phyloP scores from a whole-genome alignment of 495 filamentous ascomycete genomes.

The Cercophora newfieldiana region DNA sequence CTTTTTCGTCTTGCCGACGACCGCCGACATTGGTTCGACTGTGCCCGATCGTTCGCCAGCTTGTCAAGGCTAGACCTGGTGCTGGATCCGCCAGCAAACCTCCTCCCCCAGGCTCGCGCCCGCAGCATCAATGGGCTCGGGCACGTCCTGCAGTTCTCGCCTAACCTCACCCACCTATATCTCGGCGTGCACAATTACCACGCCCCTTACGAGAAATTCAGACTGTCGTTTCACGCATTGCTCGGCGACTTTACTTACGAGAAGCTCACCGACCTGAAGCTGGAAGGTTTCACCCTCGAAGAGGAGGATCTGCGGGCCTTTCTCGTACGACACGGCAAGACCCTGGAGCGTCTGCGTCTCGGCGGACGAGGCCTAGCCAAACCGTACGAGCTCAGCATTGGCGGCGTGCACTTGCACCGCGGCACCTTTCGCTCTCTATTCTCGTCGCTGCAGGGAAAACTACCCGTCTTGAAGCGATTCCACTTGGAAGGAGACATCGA shows the following conservation, averaged over 20 bases:
- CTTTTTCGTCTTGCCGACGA: slow-evolving; percentile 41
- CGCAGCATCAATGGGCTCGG: slow-evolving; percentile 47
- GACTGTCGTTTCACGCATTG: slow-evolving; percentile 41
- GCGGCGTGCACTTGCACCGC: slow-evolving; percentile 47
- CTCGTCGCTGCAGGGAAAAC: slow-evolving; percentile 35
- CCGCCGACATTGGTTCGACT: slow-evolving; percentile 46
- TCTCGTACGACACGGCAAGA: slow-evolving; percentile 41
- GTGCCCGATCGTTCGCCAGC: slow-evolving; percentile 42
- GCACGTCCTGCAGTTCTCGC: slow-evolving; percentile 43
- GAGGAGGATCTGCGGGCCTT: slow-evolving; percentile 48
- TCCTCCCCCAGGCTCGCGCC: slow-evolving; percentile 37
- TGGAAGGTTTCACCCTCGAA: slow-evolving; percentile 45
- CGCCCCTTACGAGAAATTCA: slow-evolving; percentile 43
- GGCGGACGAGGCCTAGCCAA: slow-evolving; percentile 47
- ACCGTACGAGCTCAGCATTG: slow-evolving; percentile 39
- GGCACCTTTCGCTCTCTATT: slow-evolving; percentile 46
- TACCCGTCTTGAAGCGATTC: slow-evolving; percentile 40
- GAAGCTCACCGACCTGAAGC: slow-evolving; percentile 43
- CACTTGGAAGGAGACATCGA: slow-evolving; percentile 50
- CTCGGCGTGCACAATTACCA: slow-evolving; percentile 48
- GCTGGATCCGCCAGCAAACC: slow-evolving; percentile 38
- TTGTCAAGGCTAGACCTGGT: slow-evolving; percentile 42
- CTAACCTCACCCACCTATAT: slow-evolving; percentile 38
- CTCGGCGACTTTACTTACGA: slow-evolving; percentile 40
- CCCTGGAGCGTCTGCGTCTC: slow-evolving; percentile 43